phyloP scores from a whole-genome alignment of 805 yeast genomes.

The Barnettozyma populi region DNA sequence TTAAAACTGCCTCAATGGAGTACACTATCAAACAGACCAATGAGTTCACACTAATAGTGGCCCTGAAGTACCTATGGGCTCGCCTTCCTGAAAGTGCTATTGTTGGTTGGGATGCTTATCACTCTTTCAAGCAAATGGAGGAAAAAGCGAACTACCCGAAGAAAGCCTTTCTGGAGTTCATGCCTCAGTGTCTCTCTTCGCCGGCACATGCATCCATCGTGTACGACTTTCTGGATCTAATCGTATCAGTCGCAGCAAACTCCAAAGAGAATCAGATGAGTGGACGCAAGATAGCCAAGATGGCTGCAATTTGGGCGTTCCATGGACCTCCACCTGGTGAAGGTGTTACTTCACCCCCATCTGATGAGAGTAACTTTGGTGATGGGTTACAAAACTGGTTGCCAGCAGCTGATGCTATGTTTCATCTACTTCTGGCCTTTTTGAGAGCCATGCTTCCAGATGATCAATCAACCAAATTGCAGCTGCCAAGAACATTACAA shows the following conservation, averaged over 20 bases:
- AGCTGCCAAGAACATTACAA: conserved; percentile 63
- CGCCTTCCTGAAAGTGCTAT: conserved; percentile 74
- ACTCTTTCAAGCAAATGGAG: conserved; percentile 62
- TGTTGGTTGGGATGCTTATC: conserved; percentile 82
- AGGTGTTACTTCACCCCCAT: background rate
- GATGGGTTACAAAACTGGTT: conserved; percentile 76
- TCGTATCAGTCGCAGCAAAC: conserved; percentile 73
- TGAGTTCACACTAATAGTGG: conserved; percentile 66
- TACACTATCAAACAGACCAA: conserved; percentile 47
- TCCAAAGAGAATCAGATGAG: conserved; percentile 72
- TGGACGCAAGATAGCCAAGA: conserved; percentile 72
- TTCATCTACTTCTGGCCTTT: conserved; percentile 73
- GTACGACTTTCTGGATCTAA: conserved; percentile 77
- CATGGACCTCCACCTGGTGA: conserved; percentile 32
- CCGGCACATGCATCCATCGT: conserved; percentile 89
- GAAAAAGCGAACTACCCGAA: conserved; percentile 60
- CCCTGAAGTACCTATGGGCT: conserved; percentile 82
- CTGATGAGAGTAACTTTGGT: conserved; percentile 39
- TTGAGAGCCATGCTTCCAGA: conserved; percentile 71
- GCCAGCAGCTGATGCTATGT: conserved; percentile 79
- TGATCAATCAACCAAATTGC: conserved; percentile 47
- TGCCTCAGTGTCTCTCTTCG: conserved; percentile 79
- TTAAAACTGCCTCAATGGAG: conserved; percentile 39
- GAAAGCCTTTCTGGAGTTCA: conserved; percentile 68
- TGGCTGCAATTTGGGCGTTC: conserved; percentile 90